phyloP scores from a whole-genome alignment of 805 yeast genomes.

The Starmerella geochares region DNA sequence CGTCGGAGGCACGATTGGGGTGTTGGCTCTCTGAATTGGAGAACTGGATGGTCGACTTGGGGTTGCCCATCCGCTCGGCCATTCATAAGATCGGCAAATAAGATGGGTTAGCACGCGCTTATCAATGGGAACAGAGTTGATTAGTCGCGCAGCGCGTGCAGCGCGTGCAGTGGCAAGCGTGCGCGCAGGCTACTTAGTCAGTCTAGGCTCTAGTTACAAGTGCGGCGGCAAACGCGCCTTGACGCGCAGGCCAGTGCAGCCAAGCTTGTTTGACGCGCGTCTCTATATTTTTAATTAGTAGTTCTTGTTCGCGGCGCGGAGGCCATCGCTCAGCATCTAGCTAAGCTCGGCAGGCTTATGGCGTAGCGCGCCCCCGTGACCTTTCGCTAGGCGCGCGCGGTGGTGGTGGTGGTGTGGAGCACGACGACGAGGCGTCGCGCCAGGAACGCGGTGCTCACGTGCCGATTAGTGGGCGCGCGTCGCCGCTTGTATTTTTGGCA shows the following conservation, averaged over 20 bases:
- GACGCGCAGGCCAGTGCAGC: too few species aligned
- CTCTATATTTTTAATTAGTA: too few species aligned
- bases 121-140: background rate
- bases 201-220: background rate
- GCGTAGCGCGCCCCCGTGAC: background rate
- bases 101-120: background rate
- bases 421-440: too few species aligned
- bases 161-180: too few species aligned
- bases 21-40: background rate
- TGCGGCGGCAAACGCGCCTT: too few species aligned
- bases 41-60: background rate
- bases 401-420: too few species aligned
- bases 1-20: background rate
- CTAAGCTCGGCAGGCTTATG: background rate
- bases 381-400: too few species aligned
- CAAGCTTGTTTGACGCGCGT: too few species aligned
- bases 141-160: background rate
- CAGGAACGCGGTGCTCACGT: too few species aligned
- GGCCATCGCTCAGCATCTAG: background rate
- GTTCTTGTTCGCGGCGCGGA: too few species aligned
- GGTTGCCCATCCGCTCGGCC: slow-evolving; percentile 3
- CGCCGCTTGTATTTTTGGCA: too few species aligned
- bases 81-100: background rate
- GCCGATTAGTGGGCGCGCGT: too few species aligned
- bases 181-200: background rate